Conservation (phyloP, 2,329 filamentous ascomycete genomes). For the Fusarium vanettenii region DNA sequence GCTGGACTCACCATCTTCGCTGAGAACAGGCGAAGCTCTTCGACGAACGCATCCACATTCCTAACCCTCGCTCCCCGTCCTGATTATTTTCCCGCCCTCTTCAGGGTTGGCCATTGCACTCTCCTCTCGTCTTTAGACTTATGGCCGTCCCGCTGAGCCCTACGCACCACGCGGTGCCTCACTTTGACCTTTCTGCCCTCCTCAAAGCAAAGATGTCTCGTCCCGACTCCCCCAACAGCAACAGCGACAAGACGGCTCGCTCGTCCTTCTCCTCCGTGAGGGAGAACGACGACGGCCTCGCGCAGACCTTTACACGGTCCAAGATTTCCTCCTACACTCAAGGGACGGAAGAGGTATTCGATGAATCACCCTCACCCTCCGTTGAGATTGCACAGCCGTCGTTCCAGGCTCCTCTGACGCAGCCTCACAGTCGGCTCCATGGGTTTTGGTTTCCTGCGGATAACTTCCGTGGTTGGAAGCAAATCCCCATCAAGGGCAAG, state of each 20-base stretch:
- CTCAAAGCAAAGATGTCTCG: conserved; percentile 53
- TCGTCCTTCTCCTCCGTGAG: conserved; percentile 73
- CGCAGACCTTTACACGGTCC: conserved; percentile 72
- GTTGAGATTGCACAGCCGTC: conserved; percentile 56
- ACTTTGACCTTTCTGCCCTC: conserved; percentile 50
- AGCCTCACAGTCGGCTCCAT: conserved; percentile 67
- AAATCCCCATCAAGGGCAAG: conserved; percentile 69
- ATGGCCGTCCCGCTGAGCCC: conserved; percentile 49
- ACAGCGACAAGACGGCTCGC: conserved; percentile 55
- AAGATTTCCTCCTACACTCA: conserved; percentile 70
- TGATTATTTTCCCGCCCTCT: conserved; percentile 19
- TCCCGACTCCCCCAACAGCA: conserved; percentile 49
- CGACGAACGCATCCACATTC: conserved; percentile 22
- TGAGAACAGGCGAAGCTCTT: conserved; percentile 4
- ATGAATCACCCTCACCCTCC: conserved; percentile 58
- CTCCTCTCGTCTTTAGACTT: conserved; percentile 32
- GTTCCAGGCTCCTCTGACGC: conserved; percentile 65
- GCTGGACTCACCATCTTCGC: background rate
- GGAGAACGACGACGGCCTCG: conserved; percentile 68
- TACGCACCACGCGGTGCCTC: conserved; percentile 49
- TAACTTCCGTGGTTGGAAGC: conserved; percentile 71
- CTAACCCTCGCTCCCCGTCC: conserved; percentile 4
- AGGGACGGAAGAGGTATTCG: conserved; percentile 63
- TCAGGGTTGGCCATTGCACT: conserved; percentile 36
- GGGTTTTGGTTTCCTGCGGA: conserved; percentile 69